These are phyloP conservation scores for Tausonia pullulans DNA, from an alignment of 1,284 basidiomycete species.

Conservation along the genomic window DNA sequence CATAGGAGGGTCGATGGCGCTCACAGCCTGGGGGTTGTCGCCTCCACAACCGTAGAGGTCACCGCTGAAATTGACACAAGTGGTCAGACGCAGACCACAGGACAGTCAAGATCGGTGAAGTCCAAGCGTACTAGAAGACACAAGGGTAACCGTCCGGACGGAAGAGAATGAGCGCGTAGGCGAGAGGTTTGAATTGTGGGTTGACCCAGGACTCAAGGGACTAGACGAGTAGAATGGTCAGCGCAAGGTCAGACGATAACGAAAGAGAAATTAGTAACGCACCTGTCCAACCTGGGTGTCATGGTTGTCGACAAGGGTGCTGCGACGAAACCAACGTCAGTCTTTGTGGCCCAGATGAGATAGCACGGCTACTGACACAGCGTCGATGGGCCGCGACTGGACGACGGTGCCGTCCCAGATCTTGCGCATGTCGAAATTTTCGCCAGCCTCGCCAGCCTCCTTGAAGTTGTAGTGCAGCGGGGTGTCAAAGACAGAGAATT, in stretches of 20 bases:
- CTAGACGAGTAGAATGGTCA: slow-evolving; percentile 20
- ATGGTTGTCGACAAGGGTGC: slow-evolving; percentile 46
- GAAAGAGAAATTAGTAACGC: not conserved
- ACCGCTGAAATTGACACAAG: not conserved
- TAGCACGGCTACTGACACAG: slow-evolving; percentile 33
- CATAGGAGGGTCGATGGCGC: slow-evolving; percentile 22
- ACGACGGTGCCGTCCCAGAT: slow-evolving; percentile 49
- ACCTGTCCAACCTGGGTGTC: slow-evolving; percentile 42
- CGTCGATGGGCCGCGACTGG: slow-evolving; percentile 44
- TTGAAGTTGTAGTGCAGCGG: slow-evolving; percentile 49
- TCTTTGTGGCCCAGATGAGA: not conserved
- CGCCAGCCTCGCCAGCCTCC: slow-evolving; percentile 40
- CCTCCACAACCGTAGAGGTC: slow-evolving; percentile 39
- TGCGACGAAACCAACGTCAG: not conserved
- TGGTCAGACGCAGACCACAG: not conserved
- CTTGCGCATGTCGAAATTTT: slow-evolving; percentile 35
- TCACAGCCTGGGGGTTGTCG: slow-evolving; percentile 37
- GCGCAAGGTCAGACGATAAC: not conserved
- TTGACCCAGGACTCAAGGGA: slow-evolving; percentile 45
- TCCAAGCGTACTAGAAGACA: slow-evolving; percentile 74
- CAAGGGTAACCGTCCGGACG: slow-evolving; percentile 83
- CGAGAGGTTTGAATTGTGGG: slow-evolving; percentile 44
- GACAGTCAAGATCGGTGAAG: slow-evolving; percentile 29
- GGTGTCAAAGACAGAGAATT: slow-evolving; percentile 48
- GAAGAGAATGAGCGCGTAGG: slow-evolving; percentile 75